Evolutionary conservation across 345 rosid species (phyloP).

Genomic region (Gossypium bickii): DNA sequence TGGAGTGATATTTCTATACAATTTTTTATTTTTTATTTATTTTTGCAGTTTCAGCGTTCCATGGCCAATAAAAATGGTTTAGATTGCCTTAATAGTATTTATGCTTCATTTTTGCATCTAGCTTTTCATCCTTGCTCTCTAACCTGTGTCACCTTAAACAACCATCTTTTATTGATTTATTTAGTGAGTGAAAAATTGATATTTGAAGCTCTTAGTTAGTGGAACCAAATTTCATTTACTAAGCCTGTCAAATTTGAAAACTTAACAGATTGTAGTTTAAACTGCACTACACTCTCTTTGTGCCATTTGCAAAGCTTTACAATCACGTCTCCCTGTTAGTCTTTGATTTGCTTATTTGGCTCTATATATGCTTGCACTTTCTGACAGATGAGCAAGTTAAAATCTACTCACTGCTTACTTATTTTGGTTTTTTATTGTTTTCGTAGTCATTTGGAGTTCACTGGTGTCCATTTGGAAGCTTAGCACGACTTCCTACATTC

Average conservation of each 20-base stretch:
- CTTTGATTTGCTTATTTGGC: neutral
- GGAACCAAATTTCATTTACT: neutral
- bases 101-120: neutral
- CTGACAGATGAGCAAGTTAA: neutral
- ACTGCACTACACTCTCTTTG: neutral
- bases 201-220: neutral
- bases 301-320: neutral
- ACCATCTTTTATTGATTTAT: neutral
- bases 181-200: neutral
- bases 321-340: neutral
- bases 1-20: neutral
- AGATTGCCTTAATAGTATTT: slow-evolving; percentile 1
- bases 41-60: slow-evolving; percentile 3
- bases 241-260: neutral
- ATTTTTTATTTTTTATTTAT: slow-evolving; percentile 6
- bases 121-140: neutral
- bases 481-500: slow-evolving; percentile 64
- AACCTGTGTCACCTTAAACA: neutral
- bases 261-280: neutral
- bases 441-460: slow-evolving; percentile 91
- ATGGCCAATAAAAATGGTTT: neutral
- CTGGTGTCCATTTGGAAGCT: slow-evolving; percentile 89
- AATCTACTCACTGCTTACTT: slow-evolving; percentile 9
- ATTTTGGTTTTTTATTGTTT: slow-evolving; percentile 19
- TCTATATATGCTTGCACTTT: neutral